These are phyloP conservation scores for Pelargonium nanum DNA, from an alignment of 345 rosid species.

Conservation along the genomic window DNA sequence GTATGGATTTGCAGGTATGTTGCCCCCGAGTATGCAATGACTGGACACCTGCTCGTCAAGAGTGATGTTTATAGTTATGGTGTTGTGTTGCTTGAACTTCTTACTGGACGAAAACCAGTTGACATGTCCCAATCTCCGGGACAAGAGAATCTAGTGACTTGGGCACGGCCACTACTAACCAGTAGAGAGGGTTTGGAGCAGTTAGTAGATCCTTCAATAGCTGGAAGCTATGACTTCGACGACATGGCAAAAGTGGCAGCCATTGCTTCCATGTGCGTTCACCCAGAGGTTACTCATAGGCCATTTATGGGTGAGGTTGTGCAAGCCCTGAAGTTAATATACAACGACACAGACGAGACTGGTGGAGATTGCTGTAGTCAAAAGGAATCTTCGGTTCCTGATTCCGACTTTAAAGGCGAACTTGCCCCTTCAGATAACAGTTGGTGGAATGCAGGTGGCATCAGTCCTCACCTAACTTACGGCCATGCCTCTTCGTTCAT, in stretches of 20 bases:
- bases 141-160: slow-evolving; percentile 91
- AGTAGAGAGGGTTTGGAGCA: slow-evolving; percentile 78
- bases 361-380: slow-evolving; percentile 75
- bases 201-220: slow-evolving; percentile 72
- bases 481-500: slow-evolving; percentile 80
- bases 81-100: slow-evolving; percentile 96
- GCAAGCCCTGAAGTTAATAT: slow-evolving; percentile 93
- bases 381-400: slow-evolving; percentile 72
- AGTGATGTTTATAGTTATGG: slow-evolving; percentile 99
- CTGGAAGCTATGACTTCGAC: slow-evolving; percentile 66
- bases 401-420: slow-evolving; percentile 71
- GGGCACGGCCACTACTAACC: slow-evolving; percentile 89
- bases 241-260: slow-evolving; percentile 98
- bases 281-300: slow-evolving; percentile 82
- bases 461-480: slow-evolving; percentile 58
- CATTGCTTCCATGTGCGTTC: slow-evolving; percentile 97
- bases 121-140: slow-evolving; percentile 98
- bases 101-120: slow-evolving; percentile 91
- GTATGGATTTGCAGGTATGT: slow-evolving; percentile 58
- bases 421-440: slow-evolving; percentile 69
- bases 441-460: slow-evolving; percentile 79
- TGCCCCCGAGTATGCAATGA: slow-evolving; percentile 99
- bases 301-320: slow-evolving; percentile 99
- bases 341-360: slow-evolving; percentile 74
- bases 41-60: slow-evolving; percentile 96